Percentiles rank a stretch among this genome's conserved stretches.
Evolutionary conservation across 305 asterid genomes (phyloP).

Genomic region (Solanum aculeatissimum): DNA sequence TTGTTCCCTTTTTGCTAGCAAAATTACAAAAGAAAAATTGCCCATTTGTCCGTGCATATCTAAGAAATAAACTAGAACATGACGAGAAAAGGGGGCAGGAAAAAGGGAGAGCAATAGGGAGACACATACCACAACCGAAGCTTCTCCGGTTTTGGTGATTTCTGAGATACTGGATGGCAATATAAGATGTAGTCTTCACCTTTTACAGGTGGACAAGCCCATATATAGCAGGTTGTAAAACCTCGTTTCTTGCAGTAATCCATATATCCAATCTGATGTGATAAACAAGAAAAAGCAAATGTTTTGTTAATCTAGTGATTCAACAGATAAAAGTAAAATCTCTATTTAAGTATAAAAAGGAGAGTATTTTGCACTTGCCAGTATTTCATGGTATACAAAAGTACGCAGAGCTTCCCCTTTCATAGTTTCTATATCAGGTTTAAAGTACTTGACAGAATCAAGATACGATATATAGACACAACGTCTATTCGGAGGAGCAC

Average conservation of each 20-base stretch:
- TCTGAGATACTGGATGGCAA: constrained; percentile 76
- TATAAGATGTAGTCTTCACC: constrained; percentile 72
- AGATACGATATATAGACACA: constrained; percentile 66
- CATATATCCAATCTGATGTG: constrained; percentile 64
- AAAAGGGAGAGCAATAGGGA: not conserved
- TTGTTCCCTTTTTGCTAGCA: not conserved
- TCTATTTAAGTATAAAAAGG: not conserved
- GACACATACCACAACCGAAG: constrained; percentile 45
- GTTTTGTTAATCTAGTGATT: not conserved
- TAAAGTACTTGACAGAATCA: constrained; percentile 69
- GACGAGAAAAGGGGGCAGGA: not conserved
- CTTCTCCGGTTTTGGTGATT: constrained; percentile 46
- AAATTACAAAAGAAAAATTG: not conserved
- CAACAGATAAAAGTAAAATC: not conserved
- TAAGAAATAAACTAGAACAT: not conserved
- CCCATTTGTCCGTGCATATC: not conserved
- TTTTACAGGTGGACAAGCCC: constrained; percentile 77
- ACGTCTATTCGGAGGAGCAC: constrained; percentile 57
- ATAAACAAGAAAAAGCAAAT: constrained; percentile 2
- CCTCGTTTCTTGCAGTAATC: constrained; percentile 73
- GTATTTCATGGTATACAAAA: constrained; percentile 61
- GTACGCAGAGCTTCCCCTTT: constrained; percentile 66
- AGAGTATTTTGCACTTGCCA: constrained; percentile 22
- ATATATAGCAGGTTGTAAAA: constrained; percentile 56
- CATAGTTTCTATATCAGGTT: constrained; percentile 46